Percentiles rank a stretch among this genome's conserved stretches.
Evolutionary conservation across 106 monocot genomes (phyloP).

Genomic region (Acorus calamus): DNA sequence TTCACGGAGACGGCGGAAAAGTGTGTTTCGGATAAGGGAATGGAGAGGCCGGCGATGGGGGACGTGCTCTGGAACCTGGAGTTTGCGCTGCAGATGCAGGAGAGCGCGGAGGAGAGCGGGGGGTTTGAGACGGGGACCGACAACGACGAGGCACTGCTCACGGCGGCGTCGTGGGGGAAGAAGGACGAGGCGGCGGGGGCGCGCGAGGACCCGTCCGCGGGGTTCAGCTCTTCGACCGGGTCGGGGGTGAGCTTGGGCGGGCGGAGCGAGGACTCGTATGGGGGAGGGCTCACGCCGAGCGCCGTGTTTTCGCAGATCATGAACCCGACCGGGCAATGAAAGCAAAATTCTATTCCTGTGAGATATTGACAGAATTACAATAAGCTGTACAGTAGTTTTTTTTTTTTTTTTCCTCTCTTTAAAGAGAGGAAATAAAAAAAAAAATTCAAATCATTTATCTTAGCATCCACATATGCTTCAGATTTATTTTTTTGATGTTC

Average conservation of each 20-base stretch:
- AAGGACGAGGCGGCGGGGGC: not conserved
- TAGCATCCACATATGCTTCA: no score
- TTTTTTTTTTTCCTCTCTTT: no score
- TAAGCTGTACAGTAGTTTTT: no score
- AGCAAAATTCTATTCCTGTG: no score
- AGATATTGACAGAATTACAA: no score
- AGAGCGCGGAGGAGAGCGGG: constrained; percentile 30
- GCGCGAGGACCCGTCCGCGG: constrained; percentile 12
- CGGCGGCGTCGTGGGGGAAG: constrained; percentile 5
- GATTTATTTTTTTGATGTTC: no score
- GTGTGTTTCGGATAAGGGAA: constrained; percentile 55
- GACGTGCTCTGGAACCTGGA: constrained; percentile 86
- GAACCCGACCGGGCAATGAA: constrained; percentile 57
- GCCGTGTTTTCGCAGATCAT: constrained; percentile 67
- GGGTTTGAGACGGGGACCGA: constrained; percentile 14
- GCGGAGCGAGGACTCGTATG: constrained; percentile 15
- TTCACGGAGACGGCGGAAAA: constrained; percentile 71
- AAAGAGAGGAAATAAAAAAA: no score
- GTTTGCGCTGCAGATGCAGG: constrained; percentile 70
- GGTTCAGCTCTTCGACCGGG: constrained; percentile 19
- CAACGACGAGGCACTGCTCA: not conserved
- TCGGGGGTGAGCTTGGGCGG: constrained; percentile 40
- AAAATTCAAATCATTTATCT: no score
- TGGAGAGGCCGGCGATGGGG: constrained; percentile 65
- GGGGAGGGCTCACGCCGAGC: constrained; percentile 45